phyloP scores from a whole-genome alignment of 2,329 filamentous ascomycete genomes.

The Sordariomycetes sp. region DNA sequence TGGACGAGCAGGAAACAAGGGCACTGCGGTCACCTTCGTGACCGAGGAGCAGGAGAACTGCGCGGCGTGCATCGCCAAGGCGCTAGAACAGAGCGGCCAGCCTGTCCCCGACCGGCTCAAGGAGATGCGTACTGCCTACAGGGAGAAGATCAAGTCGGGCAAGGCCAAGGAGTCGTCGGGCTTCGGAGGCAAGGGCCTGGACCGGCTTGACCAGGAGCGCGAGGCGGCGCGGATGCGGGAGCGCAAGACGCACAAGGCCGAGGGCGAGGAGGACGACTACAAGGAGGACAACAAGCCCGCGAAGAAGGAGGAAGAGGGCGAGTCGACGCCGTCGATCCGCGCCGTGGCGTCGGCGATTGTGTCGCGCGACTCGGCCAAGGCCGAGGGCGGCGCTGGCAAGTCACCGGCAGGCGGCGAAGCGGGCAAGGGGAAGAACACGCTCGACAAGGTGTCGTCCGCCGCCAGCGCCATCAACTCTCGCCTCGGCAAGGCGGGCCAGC shows the following conservation, averaged over 20 bases:
- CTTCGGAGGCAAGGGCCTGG: constrained; percentile 90
- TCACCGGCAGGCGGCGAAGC: constrained; percentile 26
- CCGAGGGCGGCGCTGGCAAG: constrained; percentile 20
- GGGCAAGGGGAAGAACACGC: constrained; percentile 15
- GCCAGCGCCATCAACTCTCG: constrained; percentile 85
- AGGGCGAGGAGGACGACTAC: constrained; percentile 70
- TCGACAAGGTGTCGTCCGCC: constrained; percentile 82
- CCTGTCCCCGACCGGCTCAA: constrained; percentile 58
- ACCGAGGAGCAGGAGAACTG: constrained; percentile 87
- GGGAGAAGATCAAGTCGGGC: constrained; percentile 82
- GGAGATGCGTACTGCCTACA: constrained; percentile 59
- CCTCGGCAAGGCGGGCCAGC: constrained; percentile 76
- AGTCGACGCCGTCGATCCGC: constrained; percentile 52
- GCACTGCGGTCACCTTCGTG: constrained; percentile 88
- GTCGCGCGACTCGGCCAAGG: constrained; percentile 34
- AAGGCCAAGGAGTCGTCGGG: constrained; percentile 83
- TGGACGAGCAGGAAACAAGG: constrained; percentile 85
- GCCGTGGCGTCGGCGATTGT: constrained; percentile 45
- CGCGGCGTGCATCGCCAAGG: constrained; percentile 77
- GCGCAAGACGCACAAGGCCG: constrained; percentile 79
- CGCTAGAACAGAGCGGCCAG: constrained; percentile 83
- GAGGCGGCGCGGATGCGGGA: constrained; percentile 78
- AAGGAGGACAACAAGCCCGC: constrained; percentile 68
- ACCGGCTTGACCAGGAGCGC: constrained; percentile 80
- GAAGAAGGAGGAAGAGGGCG: constrained; percentile 54